A percentile compares a stretch with the other conserved stretches of the same genome.
Conservation (phyloP, 176 grass and related monocot species). For the Panicum miliaceum region DNA sequence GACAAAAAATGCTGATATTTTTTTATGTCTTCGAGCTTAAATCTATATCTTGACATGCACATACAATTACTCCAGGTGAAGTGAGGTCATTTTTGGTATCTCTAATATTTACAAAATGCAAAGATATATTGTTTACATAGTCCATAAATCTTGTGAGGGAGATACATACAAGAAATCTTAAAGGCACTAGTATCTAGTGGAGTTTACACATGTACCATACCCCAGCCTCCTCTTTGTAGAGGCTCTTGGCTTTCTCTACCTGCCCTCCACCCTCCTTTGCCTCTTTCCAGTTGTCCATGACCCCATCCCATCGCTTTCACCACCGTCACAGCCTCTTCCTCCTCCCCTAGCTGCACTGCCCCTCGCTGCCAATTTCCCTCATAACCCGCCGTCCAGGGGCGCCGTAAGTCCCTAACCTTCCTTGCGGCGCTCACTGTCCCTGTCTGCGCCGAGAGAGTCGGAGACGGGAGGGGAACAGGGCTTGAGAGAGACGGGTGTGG, state of each 20-base stretch:
- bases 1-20: not conserved
- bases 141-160: not conserved
- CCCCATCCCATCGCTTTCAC: slow-evolving; percentile 81
- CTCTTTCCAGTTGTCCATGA: slow-evolving; percentile 79
- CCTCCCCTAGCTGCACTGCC: slow-evolving; percentile 57
- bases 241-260: slow-evolving; percentile 48
- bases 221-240: slow-evolving; percentile 35
- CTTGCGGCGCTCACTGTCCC: slow-evolving; percentile 41
- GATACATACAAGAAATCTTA: slow-evolving; percentile 31
- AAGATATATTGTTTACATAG: not conserved
- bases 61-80: not conserved
- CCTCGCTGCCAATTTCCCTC: slow-evolving; percentile 49
- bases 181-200: slow-evolving; percentile 4
- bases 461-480: slow-evolving; percentile 48
- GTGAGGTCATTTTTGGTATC: not conserved
- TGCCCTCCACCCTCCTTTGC: slow-evolving; percentile 45
- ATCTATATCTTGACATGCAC: not conserved
- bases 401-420: slow-evolving; percentile 36
- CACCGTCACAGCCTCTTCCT: slow-evolving; percentile 57
- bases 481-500: slow-evolving; percentile 37
- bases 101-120: not conserved
- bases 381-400: slow-evolving; percentile 45
- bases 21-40: not conserved
- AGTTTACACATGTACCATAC: slow-evolving; percentile 35
- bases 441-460: slow-evolving; percentile 44